Base-by-base conservation (phyloP, 495 filamentous ascomycete genomes). In the Rusavskia elegans region DNA sequence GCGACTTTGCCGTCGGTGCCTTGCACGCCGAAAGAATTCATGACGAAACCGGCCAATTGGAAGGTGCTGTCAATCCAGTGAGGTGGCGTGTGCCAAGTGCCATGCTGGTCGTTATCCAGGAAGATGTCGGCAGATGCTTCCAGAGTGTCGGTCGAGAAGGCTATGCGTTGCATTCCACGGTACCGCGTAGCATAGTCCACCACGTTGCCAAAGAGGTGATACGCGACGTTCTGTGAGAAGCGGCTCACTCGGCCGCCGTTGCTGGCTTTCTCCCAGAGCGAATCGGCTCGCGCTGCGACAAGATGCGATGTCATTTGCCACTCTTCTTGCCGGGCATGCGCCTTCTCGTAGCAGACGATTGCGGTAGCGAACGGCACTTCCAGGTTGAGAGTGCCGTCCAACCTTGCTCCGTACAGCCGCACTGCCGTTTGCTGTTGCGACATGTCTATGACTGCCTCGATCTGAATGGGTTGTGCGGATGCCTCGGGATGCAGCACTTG, bases 41-140 rank as follows among this genome's bases (percentile, higher is more conserved):
- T 73, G 58, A 77, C 74, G 61, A 84, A 83, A 21, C 80, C 80
- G 3, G 77, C 76, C 23, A 80, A 73, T 55, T 83, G 80, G 56
- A 72, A 75, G 49, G 76, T 55, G 27, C 73, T 76, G 56, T 83
- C 79, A 51, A 82, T 76, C 66, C 75, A 79, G 57, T 75, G 53
- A 1, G 58, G 58, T 14, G 14, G 49, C 19, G 53, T 45, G 21
- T 41, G 48, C 66, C 79, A 88, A 30, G 29, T 30, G 44, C 80
- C 85, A 51, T 77, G 74, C 16, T 75, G 67, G 16, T 75, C 66
- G 5, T 70, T 72, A 50, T 55, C 48, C 23, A 67, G 60, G n/a
- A 42, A 42, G 30, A 67, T 55, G 10, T 53, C 45, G 20, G 63
- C 65, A 0, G 55, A 50, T 6, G 64, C 64, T 51, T 67, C 64